These are phyloP conservation scores for Lunularia cruciata DNA, from an alignment of 225 moss, liverwort and hornwort genomes.

Conservation along the genomic window DNA sequence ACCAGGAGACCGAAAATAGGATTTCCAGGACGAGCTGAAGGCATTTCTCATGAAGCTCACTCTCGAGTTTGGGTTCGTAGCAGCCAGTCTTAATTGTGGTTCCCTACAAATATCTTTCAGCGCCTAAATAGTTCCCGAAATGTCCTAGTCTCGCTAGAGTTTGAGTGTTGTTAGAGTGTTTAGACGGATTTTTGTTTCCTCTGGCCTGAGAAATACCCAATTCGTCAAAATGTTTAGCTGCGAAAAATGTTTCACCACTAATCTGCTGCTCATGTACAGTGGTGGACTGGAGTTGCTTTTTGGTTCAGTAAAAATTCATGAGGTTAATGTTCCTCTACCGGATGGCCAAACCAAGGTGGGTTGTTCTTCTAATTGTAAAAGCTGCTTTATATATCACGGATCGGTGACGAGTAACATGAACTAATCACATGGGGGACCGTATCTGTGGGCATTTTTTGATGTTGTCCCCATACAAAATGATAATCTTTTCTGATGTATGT, in stretches of 20 bases:
- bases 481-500: no score
- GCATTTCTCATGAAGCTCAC: constrained; percentile 14
- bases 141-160: not conserved
- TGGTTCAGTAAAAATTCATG: constrained; percentile 71
- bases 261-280: constrained; percentile 29
- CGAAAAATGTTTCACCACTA: no score
- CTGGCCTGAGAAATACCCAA: no score
- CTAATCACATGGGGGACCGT: no score
- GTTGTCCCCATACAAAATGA: no score
- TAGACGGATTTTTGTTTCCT: not conserved
- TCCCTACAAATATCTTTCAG: no score
- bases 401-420: no score
- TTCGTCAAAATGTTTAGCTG: no score
- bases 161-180: not conserved
- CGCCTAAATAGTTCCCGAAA: not conserved
- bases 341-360: constrained; percentile 59
- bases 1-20: no score
- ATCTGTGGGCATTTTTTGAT: no score
- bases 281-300: constrained; percentile 91
- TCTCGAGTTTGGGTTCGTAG: constrained; percentile 18
- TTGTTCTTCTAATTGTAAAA: not conserved
- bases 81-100: not conserved
- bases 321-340: constrained; percentile 54
- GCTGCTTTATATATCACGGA: no score
- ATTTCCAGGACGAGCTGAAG: no score